Percentiles rank a stretch among this genome's conserved stretches.
phyloP scores from a whole-genome alignment of 495 filamentous ascomycete species.

The Staphylotrichum tortipilum region DNA sequence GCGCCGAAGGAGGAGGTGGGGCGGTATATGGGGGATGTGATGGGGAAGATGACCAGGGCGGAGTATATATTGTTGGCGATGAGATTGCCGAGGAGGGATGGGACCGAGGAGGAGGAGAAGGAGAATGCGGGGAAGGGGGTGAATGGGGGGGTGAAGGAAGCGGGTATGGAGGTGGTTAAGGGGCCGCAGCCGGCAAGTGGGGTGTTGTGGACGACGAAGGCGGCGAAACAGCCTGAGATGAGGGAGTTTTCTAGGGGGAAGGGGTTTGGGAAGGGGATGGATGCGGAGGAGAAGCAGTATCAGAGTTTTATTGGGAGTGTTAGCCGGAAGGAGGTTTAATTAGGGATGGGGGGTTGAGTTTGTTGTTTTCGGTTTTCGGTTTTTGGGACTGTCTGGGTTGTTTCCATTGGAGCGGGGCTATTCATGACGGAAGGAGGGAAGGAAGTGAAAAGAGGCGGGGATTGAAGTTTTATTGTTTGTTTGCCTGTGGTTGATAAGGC shows the following conservation, averaged over 20 bases:
- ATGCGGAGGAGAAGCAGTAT: constrained; percentile 42
- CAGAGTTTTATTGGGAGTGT: constrained; percentile 38
- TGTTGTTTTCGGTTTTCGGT: too few species aligned
- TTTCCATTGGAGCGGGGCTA: background rate
- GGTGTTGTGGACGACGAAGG: constrained; percentile 36
- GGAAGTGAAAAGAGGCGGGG: too few species aligned
- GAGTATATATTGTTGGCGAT: constrained; percentile 61
- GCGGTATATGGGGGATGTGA: constrained; percentile 76
- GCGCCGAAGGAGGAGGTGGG: constrained; percentile 68
- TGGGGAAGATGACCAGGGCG: constrained; percentile 62
- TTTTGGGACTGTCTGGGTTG: background rate
- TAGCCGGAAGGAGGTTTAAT: constrained; percentile 20
- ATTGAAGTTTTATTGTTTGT: too few species aligned
- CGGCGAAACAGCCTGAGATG: constrained; percentile 19
- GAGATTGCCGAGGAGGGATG: constrained; percentile 48
- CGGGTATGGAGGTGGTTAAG: background rate
- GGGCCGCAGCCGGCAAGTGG: constrained; percentile 12
- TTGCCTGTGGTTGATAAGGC: too few species aligned
- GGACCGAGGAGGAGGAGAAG: constrained; percentile 11
- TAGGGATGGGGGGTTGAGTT: too few species aligned
- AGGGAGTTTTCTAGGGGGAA: constrained; percentile 24
- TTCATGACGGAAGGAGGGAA: background rate
- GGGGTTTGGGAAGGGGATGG: constrained; percentile 21
- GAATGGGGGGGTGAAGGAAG: constrained; percentile 12
- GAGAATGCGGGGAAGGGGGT: constrained; percentile 13